Base-by-base conservation (phyloP, 2,329 filamentous ascomycete genomes). In the Colletotrichum gloeosporioides region DNA sequence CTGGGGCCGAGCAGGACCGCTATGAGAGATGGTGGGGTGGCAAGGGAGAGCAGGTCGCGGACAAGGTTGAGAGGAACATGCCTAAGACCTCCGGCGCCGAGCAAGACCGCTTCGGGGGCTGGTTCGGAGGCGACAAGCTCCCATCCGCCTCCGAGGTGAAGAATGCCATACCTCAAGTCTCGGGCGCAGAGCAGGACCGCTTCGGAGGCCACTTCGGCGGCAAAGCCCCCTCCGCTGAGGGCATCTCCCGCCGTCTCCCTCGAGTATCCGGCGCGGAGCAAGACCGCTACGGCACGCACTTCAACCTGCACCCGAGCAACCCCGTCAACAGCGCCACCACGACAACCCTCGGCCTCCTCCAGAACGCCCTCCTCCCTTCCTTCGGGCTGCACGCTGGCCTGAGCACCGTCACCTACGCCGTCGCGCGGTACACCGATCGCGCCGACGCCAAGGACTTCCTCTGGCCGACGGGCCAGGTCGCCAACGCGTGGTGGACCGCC, bases 401-500 rank as follows among this genome's bases (percentile, higher is more conserved):
- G 15, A 87, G 89, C 12, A 78, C 89, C 34, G 85, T 89, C 36
- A 87, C 90, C 0, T 93, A 90, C 79, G 86, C 86, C 10, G 84
- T 87, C 34, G 88, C 88, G 1, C 85, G 89, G 29, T 86, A 88
- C 66, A 90, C 89, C 9, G 82, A 91, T 79, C 86, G 87, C n/a
- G 87, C 90, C 12, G 91, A 92, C 72, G 84, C 87, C n/a, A 93
- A 93, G 79, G 91, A 93, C 80, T 90, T 88, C 85, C 82, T 91
- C 8, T 92, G 90, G 90, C 89, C 90, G 1, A 83, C 86, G 6
- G 89, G 85, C 4, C 89, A 89, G 79, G 87, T 92, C 12, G 81
- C 86, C 73, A 92, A 91, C 80, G 90, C 90, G 8, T 92, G 91
- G 91, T 92, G 90, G 89, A 89, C 86, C 71, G 90, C 91, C 27